Base-by-base conservation (phyloP, 768 basidiomycete species). In the Lactifluus volemus region DNA sequence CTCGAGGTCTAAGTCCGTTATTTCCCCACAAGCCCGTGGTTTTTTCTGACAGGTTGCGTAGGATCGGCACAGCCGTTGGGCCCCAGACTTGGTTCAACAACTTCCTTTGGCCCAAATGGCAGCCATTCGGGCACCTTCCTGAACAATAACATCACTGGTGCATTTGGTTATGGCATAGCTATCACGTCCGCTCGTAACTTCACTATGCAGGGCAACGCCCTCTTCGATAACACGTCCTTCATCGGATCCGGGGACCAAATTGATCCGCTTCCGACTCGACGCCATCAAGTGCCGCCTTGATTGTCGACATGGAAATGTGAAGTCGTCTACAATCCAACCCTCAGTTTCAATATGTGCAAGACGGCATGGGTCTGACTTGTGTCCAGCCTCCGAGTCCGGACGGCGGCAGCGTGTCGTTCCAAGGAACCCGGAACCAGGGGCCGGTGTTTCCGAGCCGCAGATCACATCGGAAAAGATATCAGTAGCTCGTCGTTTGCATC, bases 381-480 rank as follows among this genome's bases (percentile, higher is more conserved):
- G 80, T 90, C 55, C 64, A 81, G 14, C 86, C 88, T 32, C 87
- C 88, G 1, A 89, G 88, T 88, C 88, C 88, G 0, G 85, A 80
- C 60, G 84, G 83, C 15, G 75, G 75, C 1, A 80, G 25, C 25
- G 25, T 2, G 25, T 25, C 25, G 25, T 2, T 25, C 25, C 25
- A 25, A 2, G 25, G 25, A 25, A 25, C 25, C 25, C 25, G 25
- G 2, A 25, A 25, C 25, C 25, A 25, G 25, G n/a, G n/a, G 25
- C 25, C 25, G 25, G 25, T 25, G 25, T 25, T 25, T 25, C 25
- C 2, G 25, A 2, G 25, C 25, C 25, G 25, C 25, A 25, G 25
- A 25, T 25, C 25, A 2, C 25, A 2, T 25, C 25, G 25, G 25
- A 25, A n/a, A n/a, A n/a, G n/a, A n/a, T n/a, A n/a, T n/a, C n/a